These are phyloP conservation scores for Leucoagaricus sp. DNA, from an alignment of 1,284 basidiomycete species.

Conservation along the genomic window DNA sequence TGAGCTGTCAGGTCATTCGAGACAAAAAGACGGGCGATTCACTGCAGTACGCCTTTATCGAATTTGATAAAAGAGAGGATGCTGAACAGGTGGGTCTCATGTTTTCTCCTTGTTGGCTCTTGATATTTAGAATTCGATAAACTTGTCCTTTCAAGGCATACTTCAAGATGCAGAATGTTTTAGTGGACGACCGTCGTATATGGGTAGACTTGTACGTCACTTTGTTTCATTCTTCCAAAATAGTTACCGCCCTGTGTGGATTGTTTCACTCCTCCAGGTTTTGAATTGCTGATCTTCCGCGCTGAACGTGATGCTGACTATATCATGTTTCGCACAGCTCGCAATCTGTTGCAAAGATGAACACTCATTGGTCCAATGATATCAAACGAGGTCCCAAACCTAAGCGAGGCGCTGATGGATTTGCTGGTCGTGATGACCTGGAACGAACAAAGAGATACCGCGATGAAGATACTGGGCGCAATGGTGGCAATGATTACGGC, in stretches of 20 bases:
- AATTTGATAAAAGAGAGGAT: conserved; percentile 91
- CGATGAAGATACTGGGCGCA: conserved; percentile 37
- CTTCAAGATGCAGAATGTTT: conserved; percentile 99
- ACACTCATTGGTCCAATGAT: conserved; percentile 75
- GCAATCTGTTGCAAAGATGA: conserved; percentile 84
- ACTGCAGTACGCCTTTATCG: conserved; percentile 98
- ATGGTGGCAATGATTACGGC: conserved; percentile 48
- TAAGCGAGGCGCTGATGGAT: conserved; percentile 44
- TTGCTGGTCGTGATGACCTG: conserved; percentile 71
- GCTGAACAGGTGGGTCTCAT: conserved; percentile 77
- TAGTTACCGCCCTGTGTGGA: neutral
- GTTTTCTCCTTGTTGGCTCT: neutral
- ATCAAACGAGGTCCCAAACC: conserved; percentile 52
- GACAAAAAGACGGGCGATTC: conserved; percentile 97
- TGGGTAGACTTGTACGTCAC: conserved; percentile 92
- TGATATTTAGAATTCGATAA: conserved; percentile 1
- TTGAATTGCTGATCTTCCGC: neutral
- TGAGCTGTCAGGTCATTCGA: conserved; percentile 96
- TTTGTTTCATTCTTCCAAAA: conserved; percentile 12
- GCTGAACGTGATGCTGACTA: conserved; percentile 6
- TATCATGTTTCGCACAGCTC: conserved; percentile 51
- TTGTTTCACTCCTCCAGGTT: neutral
- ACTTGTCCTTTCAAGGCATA: conserved; percentile 66
- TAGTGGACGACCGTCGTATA: conserved; percentile 98
- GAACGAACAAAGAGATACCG: conserved; percentile 71